phyloP scores from a whole-genome alignment of 192 early-diverging fungal species.

The Backusella morwellensis region DNA sequence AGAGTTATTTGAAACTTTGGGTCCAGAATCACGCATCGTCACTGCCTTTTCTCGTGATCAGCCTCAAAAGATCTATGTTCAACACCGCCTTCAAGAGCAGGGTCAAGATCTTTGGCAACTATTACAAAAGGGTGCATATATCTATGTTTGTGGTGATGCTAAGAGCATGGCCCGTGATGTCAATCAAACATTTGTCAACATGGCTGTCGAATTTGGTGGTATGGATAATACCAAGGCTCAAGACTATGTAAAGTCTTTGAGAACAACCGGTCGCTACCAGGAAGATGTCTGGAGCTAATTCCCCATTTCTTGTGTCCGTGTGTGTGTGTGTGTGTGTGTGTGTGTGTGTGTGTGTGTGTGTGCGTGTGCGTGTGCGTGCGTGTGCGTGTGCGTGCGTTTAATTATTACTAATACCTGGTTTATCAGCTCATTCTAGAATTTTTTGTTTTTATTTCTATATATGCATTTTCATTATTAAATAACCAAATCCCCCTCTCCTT shows the following conservation, averaged over 20 bases:
- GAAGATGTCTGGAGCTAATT: conserved; percentile 90
- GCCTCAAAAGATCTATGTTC: conserved; percentile 90
- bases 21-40: conserved; percentile 61
- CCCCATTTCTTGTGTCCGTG: not conserved
- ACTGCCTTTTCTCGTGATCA: conserved; percentile 90
- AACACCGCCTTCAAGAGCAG: conserved; percentile 79
- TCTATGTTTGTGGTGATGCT: conserved; percentile 97
- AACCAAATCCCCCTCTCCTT: not conserved
- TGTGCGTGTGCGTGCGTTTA: not conserved
- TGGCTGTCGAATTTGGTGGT: conserved; percentile 68
- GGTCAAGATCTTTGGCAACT: conserved; percentile 78
- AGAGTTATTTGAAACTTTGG: conserved; percentile 57
- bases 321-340: not conserved
- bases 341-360: not conserved
- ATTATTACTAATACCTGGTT: not conserved
- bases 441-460: not conserved
- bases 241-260: conserved; percentile 85
- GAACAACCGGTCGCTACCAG: conserved; percentile 78
- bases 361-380: not conserved
- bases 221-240: conserved; percentile 66
- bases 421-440: not conserved
- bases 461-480: conserved; percentile 1
- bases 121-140: conserved; percentile 70
- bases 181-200: conserved; percentile 57
- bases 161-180: conserved; percentile 98